Conservation (phyloP, 208 protist species). For the Entamoeba invadens region DNA sequence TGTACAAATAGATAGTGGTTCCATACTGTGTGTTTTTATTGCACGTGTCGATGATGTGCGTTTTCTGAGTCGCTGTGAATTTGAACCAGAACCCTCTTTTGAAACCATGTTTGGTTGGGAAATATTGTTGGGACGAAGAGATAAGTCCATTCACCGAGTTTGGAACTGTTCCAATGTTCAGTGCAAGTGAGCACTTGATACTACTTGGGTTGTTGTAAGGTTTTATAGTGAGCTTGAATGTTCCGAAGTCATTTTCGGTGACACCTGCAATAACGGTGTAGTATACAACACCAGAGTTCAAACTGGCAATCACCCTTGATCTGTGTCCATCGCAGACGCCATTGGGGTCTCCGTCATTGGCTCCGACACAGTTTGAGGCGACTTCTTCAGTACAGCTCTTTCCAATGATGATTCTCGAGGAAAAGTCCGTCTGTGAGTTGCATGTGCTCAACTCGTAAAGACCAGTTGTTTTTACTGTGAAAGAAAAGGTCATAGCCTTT, state of each 20-base stretch:
- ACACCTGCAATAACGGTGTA: background rate
- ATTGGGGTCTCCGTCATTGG: background rate
- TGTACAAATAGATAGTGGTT: background rate
- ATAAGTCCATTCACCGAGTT: background rate
- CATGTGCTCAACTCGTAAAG: background rate
- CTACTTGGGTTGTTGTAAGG: background rate
- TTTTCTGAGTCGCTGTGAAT: background rate
- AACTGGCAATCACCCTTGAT: background rate
- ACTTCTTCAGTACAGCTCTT: background rate
- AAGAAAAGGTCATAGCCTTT: background rate
- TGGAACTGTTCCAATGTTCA: background rate
- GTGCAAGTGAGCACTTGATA: background rate
- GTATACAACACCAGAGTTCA: background rate
- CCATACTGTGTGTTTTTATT: background rate
- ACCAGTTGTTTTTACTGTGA: background rate
- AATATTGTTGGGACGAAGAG: background rate
- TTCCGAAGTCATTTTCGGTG: background rate
- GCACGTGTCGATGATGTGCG: background rate
- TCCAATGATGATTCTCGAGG: background rate
- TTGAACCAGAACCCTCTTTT: background rate
- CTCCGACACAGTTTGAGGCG: background rate
- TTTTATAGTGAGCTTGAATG: background rate
- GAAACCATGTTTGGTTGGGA: background rate
- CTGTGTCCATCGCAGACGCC: background rate
- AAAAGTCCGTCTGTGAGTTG: background rate